Percentiles rank a stretch among this genome's conserved stretches.
These are phyloP conservation scores for Saccharomycopsis sp. DNA, from an alignment of 805 yeast species.

Conservation along the genomic window DNA sequence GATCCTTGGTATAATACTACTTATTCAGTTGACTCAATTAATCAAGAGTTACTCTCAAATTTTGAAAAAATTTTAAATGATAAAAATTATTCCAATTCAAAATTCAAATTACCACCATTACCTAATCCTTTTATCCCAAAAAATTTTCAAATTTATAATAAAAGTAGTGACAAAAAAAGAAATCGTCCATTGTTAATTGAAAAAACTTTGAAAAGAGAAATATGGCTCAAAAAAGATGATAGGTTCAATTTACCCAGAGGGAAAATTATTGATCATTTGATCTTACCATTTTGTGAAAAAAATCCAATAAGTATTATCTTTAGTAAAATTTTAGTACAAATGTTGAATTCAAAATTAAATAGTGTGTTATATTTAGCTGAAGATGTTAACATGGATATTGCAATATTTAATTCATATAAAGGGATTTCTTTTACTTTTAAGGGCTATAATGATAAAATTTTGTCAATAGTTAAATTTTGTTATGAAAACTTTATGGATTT, in stretches of 20 bases:
- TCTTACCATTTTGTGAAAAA: constrained; percentile 49
- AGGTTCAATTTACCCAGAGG: constrained; percentile 85
- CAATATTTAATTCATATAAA: constrained; percentile 49
- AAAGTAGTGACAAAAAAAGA: constrained; percentile 21
- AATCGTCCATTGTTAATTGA: constrained; percentile 55
- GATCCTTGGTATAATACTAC: constrained; percentile 94
- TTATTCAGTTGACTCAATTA: constrained; percentile 41
- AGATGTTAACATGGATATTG: constrained; percentile 62
- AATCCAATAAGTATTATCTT: constrained; percentile 50
- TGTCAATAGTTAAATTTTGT: constrained; percentile 49
- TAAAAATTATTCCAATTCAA: constrained; percentile 31
- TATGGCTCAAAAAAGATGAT: constrained; percentile 90
- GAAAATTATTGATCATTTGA: constrained; percentile 50
- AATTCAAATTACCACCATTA: constrained; percentile 39
- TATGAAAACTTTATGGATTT: constrained; percentile 36
- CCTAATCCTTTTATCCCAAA: constrained; percentile 79
- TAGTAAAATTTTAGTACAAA: constrained; percentile 53
- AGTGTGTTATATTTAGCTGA: constrained; percentile 77
- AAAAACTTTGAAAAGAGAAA: constrained; percentile 34
- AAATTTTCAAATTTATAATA: constrained; percentile 51
- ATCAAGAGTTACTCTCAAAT: constrained; percentile 27
- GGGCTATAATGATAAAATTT: constrained; percentile 81
- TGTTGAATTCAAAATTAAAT: constrained; percentile 65
- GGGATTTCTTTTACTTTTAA: constrained; percentile 58
- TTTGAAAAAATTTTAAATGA: constrained; percentile 26